Evolutionary conservation across 129 eudicot species (phyloP).

Genomic region (Scalesia atractyloides): DNA sequence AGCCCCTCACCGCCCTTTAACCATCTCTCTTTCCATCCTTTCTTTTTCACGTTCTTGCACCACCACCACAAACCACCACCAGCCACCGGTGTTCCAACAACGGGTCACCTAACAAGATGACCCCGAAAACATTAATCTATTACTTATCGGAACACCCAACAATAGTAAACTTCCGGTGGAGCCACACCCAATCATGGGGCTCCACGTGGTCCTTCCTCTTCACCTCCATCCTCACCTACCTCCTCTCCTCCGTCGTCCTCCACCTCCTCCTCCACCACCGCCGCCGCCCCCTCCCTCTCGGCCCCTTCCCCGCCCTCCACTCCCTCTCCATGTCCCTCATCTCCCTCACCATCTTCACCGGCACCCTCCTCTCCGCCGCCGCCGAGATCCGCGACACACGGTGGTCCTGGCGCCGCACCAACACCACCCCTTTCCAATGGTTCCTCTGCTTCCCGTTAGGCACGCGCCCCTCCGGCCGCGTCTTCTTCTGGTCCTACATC

Average conservation of each 20-base stretch:
- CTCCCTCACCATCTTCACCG: constrained; percentile 74
- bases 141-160: constrained; percentile 79
- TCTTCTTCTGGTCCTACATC: constrained; percentile 86
- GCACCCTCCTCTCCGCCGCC: constrained; percentile 70
- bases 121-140: constrained; percentile 37
- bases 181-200: constrained; percentile 67
- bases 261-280: constrained; percentile 54
- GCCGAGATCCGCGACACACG: constrained; percentile 92
- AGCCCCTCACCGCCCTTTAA: constrained; percentile 21
- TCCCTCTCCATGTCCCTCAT: constrained; percentile 60
- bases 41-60: neutral
- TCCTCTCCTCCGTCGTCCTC: constrained; percentile 50
- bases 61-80: constrained; percentile 8
- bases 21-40: neutral
- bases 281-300: constrained; percentile 59
- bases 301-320: constrained; percentile 77
- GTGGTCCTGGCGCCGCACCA: constrained; percentile 76
- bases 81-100: constrained; percentile 23
- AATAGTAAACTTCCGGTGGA: constrained; percentile 74
- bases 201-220: constrained; percentile 85
- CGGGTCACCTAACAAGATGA: constrained; percentile 39
- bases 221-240: constrained; percentile 55
- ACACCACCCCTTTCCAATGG: constrained; percentile 76
- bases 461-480: constrained; percentile 91
- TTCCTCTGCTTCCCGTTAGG: constrained; percentile 86